phyloP scores from a whole-genome alignment of 2,329 filamentous ascomycete species.

The Cladosporium halotolerans region DNA sequence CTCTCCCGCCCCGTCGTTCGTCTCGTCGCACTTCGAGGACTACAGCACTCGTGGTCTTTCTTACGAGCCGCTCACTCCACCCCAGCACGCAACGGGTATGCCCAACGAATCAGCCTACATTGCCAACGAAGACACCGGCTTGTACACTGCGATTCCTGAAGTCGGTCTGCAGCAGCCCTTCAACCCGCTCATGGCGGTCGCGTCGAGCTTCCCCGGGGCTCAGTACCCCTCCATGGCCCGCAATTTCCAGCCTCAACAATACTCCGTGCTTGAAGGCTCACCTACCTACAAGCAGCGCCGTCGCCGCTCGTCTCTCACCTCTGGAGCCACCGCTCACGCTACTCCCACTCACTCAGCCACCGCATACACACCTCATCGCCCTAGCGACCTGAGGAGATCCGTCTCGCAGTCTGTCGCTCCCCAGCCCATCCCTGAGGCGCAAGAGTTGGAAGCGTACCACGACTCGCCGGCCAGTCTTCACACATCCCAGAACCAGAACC shows the following conservation, averaged over 20 bases:
- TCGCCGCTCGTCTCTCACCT: conserved; percentile 85
- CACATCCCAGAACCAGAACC: conserved; percentile 60
- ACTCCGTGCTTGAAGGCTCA: conserved; percentile 85
- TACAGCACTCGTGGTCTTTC: conserved; percentile 95
- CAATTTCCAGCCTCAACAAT: conserved; percentile 69
- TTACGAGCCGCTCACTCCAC: conserved; percentile 93
- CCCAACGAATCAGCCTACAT: conserved; percentile 91
- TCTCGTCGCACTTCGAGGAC: conserved; percentile 97
- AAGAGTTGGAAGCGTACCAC: conserved; percentile 67
- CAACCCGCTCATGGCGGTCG: conserved; percentile 85
- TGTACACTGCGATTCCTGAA: conserved; percentile 93
- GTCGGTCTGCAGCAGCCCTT: conserved; percentile 69
- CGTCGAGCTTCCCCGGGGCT: conserved; percentile 72
- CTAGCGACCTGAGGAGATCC: conserved; percentile 85
- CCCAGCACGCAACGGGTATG: conserved; percentile 81
- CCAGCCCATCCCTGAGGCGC: conserved; percentile 44
- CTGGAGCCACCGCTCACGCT: conserved; percentile 42
- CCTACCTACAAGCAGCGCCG: conserved; percentile 98
- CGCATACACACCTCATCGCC: conserved; percentile 61
- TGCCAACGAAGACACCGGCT: conserved; percentile 91
- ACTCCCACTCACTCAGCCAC: conserved; percentile 29
- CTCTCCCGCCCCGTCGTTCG: conserved; percentile 93
- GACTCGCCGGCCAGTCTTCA: conserved; percentile 74
- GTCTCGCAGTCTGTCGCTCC: conserved; percentile 82
- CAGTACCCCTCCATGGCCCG: conserved; percentile 69